Percentiles rank a stretch among this genome's conserved stretches.
These are phyloP conservation scores for Ziziphus jujuba DNA, from an alignment of 306 rosid genomes.

Conservation along the genomic window DNA sequence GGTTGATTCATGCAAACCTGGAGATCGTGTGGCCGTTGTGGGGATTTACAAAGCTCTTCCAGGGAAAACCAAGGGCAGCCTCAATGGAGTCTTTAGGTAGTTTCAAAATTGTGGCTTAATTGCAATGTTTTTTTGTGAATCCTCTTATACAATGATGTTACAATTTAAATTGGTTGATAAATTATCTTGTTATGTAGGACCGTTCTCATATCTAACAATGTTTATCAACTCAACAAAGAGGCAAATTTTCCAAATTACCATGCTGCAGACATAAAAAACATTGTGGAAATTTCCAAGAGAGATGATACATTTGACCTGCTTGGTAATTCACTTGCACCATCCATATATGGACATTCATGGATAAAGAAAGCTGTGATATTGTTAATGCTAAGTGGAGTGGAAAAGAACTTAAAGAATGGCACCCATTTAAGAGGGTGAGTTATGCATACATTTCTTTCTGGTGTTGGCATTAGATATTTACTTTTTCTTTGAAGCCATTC, in stretches of 20 bases:
- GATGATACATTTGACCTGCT: slow-evolving; percentile 88
- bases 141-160: slow-evolving; percentile 1
- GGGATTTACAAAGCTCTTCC: slow-evolving; percentile 95
- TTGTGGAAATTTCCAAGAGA: slow-evolving; percentile 82
- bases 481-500: background rate
- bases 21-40: slow-evolving; percentile 92
- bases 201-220: slow-evolving; percentile 86
- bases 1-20: slow-evolving; percentile 97
- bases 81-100: slow-evolving; percentile 98
- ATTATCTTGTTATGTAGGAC: slow-evolving; percentile 58
- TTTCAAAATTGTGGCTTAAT: slow-evolving; percentile 16
- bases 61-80: slow-evolving; percentile 82
- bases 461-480: slow-evolving; percentile 18
- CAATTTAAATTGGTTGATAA: slow-evolving; percentile 23
- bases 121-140: slow-evolving; percentile 8
- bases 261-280: slow-evolving; percentile 72
- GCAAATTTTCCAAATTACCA: slow-evolving; percentile 90
- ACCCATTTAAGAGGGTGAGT: slow-evolving; percentile 97
- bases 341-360: slow-evolving; percentile 96
- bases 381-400: slow-evolving; percentile 94
- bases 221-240: slow-evolving; percentile 92
- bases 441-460: slow-evolving; percentile 3
- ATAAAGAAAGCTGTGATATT: slow-evolving; percentile 93
- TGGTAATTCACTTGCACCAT: slow-evolving; percentile 94
- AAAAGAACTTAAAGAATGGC: slow-evolving; percentile 95